Base-by-base conservation (phyloP, 2,329 filamentous ascomycete genomes). In the Verticillium nonalfalfae region DNA sequence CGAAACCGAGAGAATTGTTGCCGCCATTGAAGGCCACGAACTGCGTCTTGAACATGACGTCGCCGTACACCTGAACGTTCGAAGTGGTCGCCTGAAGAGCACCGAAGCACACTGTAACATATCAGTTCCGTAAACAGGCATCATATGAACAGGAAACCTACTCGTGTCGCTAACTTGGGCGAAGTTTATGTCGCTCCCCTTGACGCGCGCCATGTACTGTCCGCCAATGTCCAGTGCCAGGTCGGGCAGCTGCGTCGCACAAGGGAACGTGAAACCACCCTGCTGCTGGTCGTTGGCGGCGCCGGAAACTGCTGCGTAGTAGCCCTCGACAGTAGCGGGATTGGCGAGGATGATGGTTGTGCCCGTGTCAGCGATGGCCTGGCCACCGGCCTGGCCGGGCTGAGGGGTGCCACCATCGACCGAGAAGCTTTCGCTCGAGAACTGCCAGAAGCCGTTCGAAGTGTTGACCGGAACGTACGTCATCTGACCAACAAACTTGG, bases 371-470 rank as follows among this genome's bases (percentile, higher is more conserved):
- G 79, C 76, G 61, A 85, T 81, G 40, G 79, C 76, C 72, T 83
- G 76, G 63, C 78, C 77, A 33, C 74, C 71, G 1, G 71, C 58
- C 9, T 72, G 70, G 2, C 68, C 68, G 31, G 68, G 67, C 68
- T 81, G 75, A 2, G 74, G 54, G 2, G 70, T 39, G 10, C 73
- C 76, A 45, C 71, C 72, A 14, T 79, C 82, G 60, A 91, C 78
- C 18, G 77, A 75, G 69, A 87, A 90, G 56, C 76, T 76, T 31
- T 78, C 77, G 6, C 83, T 85, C 14, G 78, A 69, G 69, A 91
- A 85, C 69, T 88, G 79, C 90, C 90, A 93, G 78, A 88, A 91
- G 9, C 89, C 90, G 36, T 78, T 75, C 11, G 79, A 79, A 18
- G 78, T 80, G 70, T 90, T 83, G 64, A 91, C 79, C 10, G 81